A percentile compares a stretch with the other conserved stretches of the same genome.
phyloP scores from a whole-genome alignment of 306 rosid species.

The Lithocarpus polystachyus region DNA sequence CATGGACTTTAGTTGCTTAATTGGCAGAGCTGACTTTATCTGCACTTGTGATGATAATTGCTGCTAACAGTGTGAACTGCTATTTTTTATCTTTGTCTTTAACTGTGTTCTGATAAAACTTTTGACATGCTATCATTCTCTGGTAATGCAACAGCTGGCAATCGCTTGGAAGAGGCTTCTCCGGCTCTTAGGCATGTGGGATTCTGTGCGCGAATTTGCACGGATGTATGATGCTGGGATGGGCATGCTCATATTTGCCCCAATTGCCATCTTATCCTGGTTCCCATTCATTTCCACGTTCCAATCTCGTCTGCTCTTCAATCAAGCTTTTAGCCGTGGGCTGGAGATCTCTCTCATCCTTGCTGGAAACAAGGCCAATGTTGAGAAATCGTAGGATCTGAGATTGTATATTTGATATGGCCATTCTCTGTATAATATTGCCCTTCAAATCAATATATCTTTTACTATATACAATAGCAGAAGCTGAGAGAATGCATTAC shows the following conservation, averaged over 20 bases:
- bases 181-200: slow-evolving; percentile 77
- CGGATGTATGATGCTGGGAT: slow-evolving; percentile 98
- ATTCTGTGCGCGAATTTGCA: slow-evolving; percentile 86
- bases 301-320: slow-evolving; percentile 94
- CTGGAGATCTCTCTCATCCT: slow-evolving; percentile 95
- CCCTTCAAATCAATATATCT: neutral
- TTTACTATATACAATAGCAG: no score
- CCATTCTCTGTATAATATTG: slow-evolving; percentile 1
- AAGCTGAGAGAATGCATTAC: no score
- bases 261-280: slow-evolving; percentile 80
- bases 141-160: slow-evolving; percentile 58
- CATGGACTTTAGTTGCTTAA: neutral
- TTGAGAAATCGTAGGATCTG: slow-evolving; percentile 35
- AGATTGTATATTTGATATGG: slow-evolving; percentile 21
- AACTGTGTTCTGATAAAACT: neutral
- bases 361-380: slow-evolving; percentile 93
- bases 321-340: slow-evolving; percentile 99
- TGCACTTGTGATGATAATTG: neutral
- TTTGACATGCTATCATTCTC: neutral
- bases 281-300: slow-evolving; percentile 94
- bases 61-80: neutral
- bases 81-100: neutral
- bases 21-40: neutral
- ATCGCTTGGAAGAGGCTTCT: slow-evolving; percentile 75
- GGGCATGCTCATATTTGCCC: slow-evolving; percentile 82